Evolutionary conservation across 306 rosid genomes (phyloP), one percentile per base, ranked within the genome.

Genomic region (Arachis hypogaea): DNA sequence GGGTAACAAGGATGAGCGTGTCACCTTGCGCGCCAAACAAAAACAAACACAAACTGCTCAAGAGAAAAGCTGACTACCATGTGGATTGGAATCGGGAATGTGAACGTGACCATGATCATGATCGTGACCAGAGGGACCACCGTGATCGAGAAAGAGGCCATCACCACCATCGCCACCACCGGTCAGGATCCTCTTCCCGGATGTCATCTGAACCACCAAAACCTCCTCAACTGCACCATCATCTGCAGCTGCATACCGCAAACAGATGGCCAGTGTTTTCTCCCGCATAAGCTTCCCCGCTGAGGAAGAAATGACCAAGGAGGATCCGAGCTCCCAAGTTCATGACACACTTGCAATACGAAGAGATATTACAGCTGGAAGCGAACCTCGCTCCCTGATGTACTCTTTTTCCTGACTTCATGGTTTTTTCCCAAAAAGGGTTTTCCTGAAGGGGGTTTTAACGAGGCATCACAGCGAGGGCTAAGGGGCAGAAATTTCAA

Each of bases 211-310:
- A 87, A 69, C 80, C 86, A n/a, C 82, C 3, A 87, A 85, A 75
- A 28, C 83, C 11, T n/a, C 88, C 11, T 61, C 85, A 0, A 41
- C 77, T 1, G 40, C 85, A 2, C 62, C 86, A 11, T 49, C 55
- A 49, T n/a, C 18, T 49, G 55, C 83, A 49, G 55, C 83, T 0
- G 90, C 78, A 1, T 96, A 92, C 1, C 92, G 91, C 38, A 94
- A 94, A 78, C 87, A 79, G 1, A 92, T 92, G 89, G 86, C 87
- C 0, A 95, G 99, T 28, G 98, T 95, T 2, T 95, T 95, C 88
- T 90, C 98, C 29, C 92, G 99, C 66, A 81, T 84, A 77, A 81
- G 88, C 59, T 84, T 78, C 63, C 88, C 92, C 0, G 45, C 77
- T 0, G 97, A 87, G 62, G 91, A 83, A 3, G 98, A 90, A 78